Evolutionary conservation across 352 stramenopile species (phyloP), one percentile per base, ranked within the genome.

Genomic region (Phytophthora capsici): DNA sequence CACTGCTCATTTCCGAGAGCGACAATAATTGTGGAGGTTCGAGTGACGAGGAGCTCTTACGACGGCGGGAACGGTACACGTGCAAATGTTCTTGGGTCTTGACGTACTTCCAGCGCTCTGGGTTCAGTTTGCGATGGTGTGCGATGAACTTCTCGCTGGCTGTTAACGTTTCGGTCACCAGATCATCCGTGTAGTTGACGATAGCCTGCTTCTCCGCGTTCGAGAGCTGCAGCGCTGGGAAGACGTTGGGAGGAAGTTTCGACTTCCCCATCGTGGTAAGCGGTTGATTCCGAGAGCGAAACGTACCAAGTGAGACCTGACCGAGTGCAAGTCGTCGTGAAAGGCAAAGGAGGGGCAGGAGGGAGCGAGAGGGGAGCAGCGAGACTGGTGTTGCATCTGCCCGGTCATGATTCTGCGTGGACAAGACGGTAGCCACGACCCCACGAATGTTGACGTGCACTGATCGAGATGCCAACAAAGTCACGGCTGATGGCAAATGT

Each of bases 11-110:
- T 28, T 72, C 64, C 3, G 55, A 60, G 4, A 66, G 19, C 4
- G 55, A 57, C 19, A 63, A 16, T 2, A 60, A 17, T 26, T 71
- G 57, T 25, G 57, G 50, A 22, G 37, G 26, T 6, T 72, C 64
- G 10, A 52, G 2, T 4, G 57, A 46, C 20, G 63, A 41, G 44
- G 64, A 63, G 38, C 37, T 65, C 26, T 65, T 73, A 19, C 57
- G 65, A 26, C 65, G 65, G 10, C 69, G 65, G 10, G 69, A 77
- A 9, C 69, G 69, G 43, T 74, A 77, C 38, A 77, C 64, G 26
- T 77, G 69, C 19, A 77, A 44, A 2, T 66, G 69, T 20, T 74
- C 56, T 38, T 74, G 56, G 1, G 71, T 76, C 48, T 63, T 71
- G 45, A 71, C 28, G 61, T 73, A 75, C 25, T 73, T 75, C 66